Evolutionary conservation across 306 rosid species (phyloP).

Genomic region (Quercus suber): DNA sequence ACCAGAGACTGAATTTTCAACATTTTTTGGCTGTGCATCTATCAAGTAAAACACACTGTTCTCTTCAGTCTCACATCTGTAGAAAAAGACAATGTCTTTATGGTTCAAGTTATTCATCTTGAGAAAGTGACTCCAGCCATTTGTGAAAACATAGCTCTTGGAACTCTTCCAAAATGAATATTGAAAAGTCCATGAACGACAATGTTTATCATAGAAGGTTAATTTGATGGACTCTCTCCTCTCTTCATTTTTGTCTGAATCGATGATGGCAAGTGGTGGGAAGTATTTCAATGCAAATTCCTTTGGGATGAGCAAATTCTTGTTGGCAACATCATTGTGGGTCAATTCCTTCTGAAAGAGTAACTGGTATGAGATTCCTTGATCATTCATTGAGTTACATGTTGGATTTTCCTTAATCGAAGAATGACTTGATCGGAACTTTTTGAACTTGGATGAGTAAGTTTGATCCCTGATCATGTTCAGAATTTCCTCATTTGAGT

Average conservation of each 20-base stretch:
- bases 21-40: not conserved
- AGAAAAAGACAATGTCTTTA: not conserved
- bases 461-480: not conserved
- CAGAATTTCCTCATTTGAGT: slow-evolving; percentile 11
- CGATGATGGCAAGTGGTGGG: not conserved
- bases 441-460: not conserved
- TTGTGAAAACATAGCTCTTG: not conserved
- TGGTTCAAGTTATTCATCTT: slow-evolving; percentile 11
- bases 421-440: not conserved
- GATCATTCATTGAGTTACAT: not conserved
- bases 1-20: not conserved
- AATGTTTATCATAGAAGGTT: not conserved
- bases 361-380: not conserved
- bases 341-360: slow-evolving; percentile 4
- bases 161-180: slow-evolving; percentile 9
- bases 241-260: not conserved
- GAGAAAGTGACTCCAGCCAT: slow-evolving; percentile 15
- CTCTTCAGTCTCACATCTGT: not conserved
- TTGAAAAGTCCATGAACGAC: not conserved
- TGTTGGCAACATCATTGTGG: slow-evolving; percentile 7
- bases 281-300: not conserved
- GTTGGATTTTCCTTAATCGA: not conserved
- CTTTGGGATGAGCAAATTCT: slow-evolving; percentile 6
- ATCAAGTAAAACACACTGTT: not conserved
- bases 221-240: not conserved